Evolutionary conservation across 768 basidiomycete genomes (phyloP).

Genomic region (Fomitopsis serialis): DNA sequence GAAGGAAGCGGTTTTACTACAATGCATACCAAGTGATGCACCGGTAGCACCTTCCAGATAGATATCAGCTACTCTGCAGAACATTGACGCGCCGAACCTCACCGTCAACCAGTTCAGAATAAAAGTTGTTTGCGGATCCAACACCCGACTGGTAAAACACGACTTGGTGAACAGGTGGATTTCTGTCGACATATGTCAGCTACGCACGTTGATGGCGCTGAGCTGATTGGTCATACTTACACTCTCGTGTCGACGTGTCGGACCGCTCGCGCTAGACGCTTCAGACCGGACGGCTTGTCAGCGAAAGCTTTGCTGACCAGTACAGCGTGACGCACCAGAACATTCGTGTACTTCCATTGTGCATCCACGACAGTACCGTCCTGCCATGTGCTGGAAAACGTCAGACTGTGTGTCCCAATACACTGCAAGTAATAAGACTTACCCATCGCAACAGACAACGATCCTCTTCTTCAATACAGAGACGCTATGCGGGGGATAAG

Average conservation of each 20-base stretch:
- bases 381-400: constrained; percentile 57
- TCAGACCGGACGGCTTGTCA: not conserved
- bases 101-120: constrained; percentile 58
- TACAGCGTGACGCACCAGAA: constrained; percentile 18
- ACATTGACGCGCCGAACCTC: too few species aligned
- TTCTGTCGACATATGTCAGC: constrained; percentile 5
- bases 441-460: constrained; percentile 76
- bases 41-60: constrained; percentile 50
- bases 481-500: not conserved
- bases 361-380: constrained; percentile 37
- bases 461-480: constrained; percentile 42
- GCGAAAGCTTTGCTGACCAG: not conserved
- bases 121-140: constrained; percentile 50
- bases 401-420: not conserved
- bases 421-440: constrained; percentile 14
- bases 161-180: constrained; percentile 24
- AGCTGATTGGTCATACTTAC: constrained; percentile 14
- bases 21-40: constrained; percentile 44
- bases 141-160: constrained; percentile 35
- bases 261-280: constrained; percentile 27
- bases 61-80: too few species aligned
- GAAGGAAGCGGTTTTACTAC: not conserved
- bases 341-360: constrained; percentile 28
- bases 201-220: not conserved
- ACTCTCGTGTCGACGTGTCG: constrained; percentile 25